Evolutionary conservation across 1,284 basidiomycete genomes (phyloP).

Genomic region (Boletus sp.): DNA sequence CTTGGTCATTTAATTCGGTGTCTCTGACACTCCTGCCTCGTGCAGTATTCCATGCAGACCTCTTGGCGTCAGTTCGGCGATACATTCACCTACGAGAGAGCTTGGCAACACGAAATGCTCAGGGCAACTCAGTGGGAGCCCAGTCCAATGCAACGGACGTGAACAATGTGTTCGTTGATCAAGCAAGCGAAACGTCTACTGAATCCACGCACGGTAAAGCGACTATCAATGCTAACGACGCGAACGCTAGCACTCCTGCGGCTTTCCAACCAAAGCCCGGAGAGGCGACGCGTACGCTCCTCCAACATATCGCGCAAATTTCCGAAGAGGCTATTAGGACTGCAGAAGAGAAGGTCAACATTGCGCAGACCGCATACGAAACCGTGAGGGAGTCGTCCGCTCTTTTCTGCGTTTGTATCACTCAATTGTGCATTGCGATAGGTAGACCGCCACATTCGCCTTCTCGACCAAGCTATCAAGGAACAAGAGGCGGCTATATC

Average conservation of each 20-base stretch:
- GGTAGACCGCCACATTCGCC: slow-evolving; percentile 70
- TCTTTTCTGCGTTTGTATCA: neutral
- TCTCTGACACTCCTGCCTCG: slow-evolving; percentile 8
- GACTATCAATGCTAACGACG: neutral
- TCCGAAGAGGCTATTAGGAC: slow-evolving; percentile 58
- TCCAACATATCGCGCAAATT: slow-evolving; percentile 55
- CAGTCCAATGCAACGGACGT: slow-evolving; percentile 1
- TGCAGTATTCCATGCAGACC: slow-evolving; percentile 38
- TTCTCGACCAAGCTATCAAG: slow-evolving; percentile 69
- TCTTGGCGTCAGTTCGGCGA: slow-evolving; percentile 41
- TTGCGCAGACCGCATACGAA: slow-evolving; percentile 65
- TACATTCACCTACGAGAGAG: slow-evolving; percentile 41
- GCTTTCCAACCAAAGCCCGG: slow-evolving; percentile 14
- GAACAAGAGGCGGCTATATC: slow-evolving; percentile 64
- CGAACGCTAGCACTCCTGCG: neutral
- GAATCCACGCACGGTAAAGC: neutral
- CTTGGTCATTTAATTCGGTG: neutral
- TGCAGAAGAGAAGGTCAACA: slow-evolving; percentile 69
- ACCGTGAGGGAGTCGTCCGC: slow-evolving; percentile 43
- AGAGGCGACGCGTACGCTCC: slow-evolving; percentile 44
- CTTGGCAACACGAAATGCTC: slow-evolving; percentile 6
- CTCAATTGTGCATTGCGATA: slow-evolving; percentile 17
- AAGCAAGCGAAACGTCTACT: neutral
- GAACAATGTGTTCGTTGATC: neutral
- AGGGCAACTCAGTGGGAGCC: neutral